Evolutionary conservation across 139 green algal species (phyloP), one percentile per base, ranked within the genome.

Genomic region (Asterochloris erici): DNA sequence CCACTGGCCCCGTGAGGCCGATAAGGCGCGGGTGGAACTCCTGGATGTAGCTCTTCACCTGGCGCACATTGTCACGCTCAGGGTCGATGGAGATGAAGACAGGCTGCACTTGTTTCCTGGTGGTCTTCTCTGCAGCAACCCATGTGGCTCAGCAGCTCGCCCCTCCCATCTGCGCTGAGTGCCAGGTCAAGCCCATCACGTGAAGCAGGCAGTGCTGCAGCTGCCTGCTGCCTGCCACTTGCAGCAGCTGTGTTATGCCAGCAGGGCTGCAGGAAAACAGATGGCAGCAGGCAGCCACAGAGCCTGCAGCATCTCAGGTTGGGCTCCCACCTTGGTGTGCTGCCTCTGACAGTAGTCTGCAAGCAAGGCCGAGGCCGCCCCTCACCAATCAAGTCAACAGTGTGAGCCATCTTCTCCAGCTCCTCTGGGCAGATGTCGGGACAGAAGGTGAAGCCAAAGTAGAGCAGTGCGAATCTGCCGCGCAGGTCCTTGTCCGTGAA

Each of bases 391-490:
- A 86, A 16, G 79, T 94, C 84, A 14, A 96, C 77, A 0, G 92
- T 91, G 64, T 90, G 88, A 14, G 94, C 89, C 66, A 99, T 84
- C 89, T 99, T 99, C 77, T 98, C 92, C 70, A 99, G 89, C 88
- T 99, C 97, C 74, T 99, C 97, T 10, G 97, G 97, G 86, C 97
- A 99, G 83, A 99, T 97, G 91, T 99, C 97, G 14, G 97, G 97
- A 87, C 97, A 99, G 83, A 92, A 87, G 14, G 97, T 99, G 90
- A 99, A 99, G 23, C 97, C 97, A 90, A 99, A 99, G 86, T 99
- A 99, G 0, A 99, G 84, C 73, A 99, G 77, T 19, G 88, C 88
- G 85, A 96, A 99, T 29, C 94, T 83, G 28, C 97, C 97, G 21
- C 89, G 85, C 26, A 99, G 82, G 85, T 98, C 87, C 60, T 90